phyloP scores from a whole-genome alignment of 495 filamentous ascomycete genomes.

The Cryomyces minteri region DNA sequence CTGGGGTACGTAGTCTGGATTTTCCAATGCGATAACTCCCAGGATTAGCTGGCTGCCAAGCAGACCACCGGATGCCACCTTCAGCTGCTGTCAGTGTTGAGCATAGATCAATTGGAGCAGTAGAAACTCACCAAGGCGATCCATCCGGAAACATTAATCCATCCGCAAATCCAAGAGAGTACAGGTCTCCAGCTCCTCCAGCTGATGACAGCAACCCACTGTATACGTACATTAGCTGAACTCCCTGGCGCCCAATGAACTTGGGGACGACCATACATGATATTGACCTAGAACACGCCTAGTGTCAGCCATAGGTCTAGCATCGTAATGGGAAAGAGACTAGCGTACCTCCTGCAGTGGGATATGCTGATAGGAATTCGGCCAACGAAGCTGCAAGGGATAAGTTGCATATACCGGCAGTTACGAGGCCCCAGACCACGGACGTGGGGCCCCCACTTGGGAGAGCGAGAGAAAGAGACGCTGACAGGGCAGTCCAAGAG shows the following conservation, averaged over 20 bases:
- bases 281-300: too few relatives aligned
- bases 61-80: conserved; percentile 18
- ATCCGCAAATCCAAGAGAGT: conserved; percentile 53
- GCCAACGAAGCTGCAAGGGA: conserved; percentile 46
- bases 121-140: conserved; percentile 19
- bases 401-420: conserved; percentile 28
- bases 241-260: too few relatives aligned
- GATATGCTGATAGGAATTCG: conserved; percentile 56
- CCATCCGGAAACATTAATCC: conserved; percentile 62
- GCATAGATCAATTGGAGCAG: not conserved
- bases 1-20: conserved; percentile 30
- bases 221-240: conserved; percentile 41
- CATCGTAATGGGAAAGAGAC: too few relatives aligned
- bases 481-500: conserved; percentile 38
- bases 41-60: conserved; percentile 27
- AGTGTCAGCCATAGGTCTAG: too few relatives aligned
- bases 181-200: conserved; percentile 40
- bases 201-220: conserved; percentile 51
- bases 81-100: not conserved
- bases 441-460: conserved; percentile 33
- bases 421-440: conserved; percentile 43
- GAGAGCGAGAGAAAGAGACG: conserved; percentile 32
- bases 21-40: conserved; percentile 25
- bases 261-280: too few relatives aligned
- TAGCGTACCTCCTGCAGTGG: conserved; percentile 22